phyloP scores from a whole-genome alignment of 2,329 filamentous ascomycete species.

The Clonostachys rhizophaga region DNA sequence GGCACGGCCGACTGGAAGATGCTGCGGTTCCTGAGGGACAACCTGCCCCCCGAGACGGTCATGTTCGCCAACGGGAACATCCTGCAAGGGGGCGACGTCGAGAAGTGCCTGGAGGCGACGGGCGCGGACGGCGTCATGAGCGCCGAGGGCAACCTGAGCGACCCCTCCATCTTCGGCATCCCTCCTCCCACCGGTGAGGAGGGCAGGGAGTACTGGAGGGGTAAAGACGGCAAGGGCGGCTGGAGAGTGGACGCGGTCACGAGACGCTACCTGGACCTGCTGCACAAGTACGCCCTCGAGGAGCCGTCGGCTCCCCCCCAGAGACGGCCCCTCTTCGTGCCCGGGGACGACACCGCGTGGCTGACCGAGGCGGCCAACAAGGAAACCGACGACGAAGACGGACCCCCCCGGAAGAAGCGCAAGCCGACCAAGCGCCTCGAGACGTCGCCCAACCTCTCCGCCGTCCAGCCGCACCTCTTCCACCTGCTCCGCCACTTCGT shows the following conservation, averaged over 20 bases:
- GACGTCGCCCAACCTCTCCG: slow-evolving; percentile 59
- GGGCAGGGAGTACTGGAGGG: slow-evolving; percentile 82
- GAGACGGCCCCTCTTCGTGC: slow-evolving; percentile 70
- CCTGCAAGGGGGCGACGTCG: slow-evolving; percentile 73
- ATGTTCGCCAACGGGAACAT: slow-evolving; percentile 97
- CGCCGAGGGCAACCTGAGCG: slow-evolving; percentile 90
- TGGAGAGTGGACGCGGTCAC: slow-evolving; percentile 86
- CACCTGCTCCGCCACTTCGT: slow-evolving; percentile 83
- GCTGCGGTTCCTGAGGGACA: slow-evolving; percentile 77
- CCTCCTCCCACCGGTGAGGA: slow-evolving; percentile 60
- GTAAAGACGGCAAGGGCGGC: slow-evolving; percentile 72
- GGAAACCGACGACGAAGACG: slow-evolving; percentile 24
- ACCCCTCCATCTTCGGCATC: slow-evolving; percentile 79
- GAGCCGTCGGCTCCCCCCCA: slow-evolving; percentile 49
- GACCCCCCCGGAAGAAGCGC: slow-evolving; percentile 48
- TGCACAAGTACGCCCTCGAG: slow-evolving; percentile 73
- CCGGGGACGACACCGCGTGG: slow-evolving; percentile 47
- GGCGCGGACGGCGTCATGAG: slow-evolving; percentile 94
- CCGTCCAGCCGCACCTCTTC: slow-evolving; percentile 91
- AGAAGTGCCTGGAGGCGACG: slow-evolving; percentile 73
- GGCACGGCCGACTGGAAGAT: slow-evolving; percentile 90
- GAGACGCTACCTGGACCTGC: slow-evolving; percentile 84
- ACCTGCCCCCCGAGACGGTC: slow-evolving; percentile 80
- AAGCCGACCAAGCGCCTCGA: slow-evolving; percentile 26
- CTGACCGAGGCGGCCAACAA: slow-evolving; percentile 13